Base-by-base conservation (phyloP, 2,329 filamentous ascomycete genomes). In the Chrysoporthe puriensis region DNA sequence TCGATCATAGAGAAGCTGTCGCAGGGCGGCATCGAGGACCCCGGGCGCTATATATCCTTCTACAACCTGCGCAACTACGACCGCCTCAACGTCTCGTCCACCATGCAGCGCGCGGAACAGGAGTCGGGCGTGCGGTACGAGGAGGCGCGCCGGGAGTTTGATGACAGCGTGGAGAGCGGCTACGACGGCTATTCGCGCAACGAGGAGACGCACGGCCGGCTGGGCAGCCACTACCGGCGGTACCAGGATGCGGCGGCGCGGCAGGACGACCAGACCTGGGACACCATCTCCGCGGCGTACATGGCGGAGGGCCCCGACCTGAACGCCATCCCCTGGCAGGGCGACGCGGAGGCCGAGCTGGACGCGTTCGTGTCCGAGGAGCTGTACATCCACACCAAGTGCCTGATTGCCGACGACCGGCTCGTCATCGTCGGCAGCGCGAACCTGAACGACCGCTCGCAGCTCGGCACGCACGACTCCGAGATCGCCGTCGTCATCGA, bases 361-460 rank as follows among this genome's bases (percentile, higher is more conserved):
- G 86, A 91, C 65, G 93, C 96, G 75, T 96, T 95, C 83, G 90
- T 98, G 68, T 94, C 97, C 75, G 96, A 99, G 77, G 95, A 99
- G 78, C 86, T 98, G 3, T 99, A 99, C 77, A 90, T 98, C 62
- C 96, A 99, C 78, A 91, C 89, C 46, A 99, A 98, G 81, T 84
- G 97, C 48, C 85, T 96, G 72, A 95, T 97, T 72, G 91, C 90
- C 2, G 94, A 98, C 76, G 95, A 98, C 77, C 88, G 90, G 65
- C 86, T 93, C 58, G 93, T 92, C 1, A 88, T 97, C 66, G 96
- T 93, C 76, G 93, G 93, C 26, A 93, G 90, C 40, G 93, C 92
- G 70, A 98, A 97, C 79, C 85, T 97, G 73, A 98, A 97, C 78
- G 95, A 98, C 77, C 90, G 95, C 63, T 88, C 92, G 63, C 94